A percentile compares a stretch with the other conserved stretches of the same genome.
Conservation (phyloP, 108 stramenopile genomes). For the Cyclotella cryptica region DNA sequence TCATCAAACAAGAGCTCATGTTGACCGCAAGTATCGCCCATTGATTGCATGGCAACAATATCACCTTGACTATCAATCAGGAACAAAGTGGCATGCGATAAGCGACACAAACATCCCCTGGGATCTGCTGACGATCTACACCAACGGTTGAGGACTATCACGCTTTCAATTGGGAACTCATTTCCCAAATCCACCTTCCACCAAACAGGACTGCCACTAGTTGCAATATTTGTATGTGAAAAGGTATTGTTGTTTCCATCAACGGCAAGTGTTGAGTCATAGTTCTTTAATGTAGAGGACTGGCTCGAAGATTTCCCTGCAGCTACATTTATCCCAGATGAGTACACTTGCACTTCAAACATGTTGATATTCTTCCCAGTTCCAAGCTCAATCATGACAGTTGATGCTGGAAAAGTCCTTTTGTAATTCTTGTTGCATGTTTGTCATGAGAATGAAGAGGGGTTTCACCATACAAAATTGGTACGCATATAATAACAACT, state of each 20-base stretch:
- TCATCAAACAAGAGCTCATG: no score
- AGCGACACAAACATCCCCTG: no score
- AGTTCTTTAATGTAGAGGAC: background rate
- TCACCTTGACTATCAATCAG: no score
- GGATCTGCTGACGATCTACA: no score
- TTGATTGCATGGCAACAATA: no score
- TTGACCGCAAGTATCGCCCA: no score
- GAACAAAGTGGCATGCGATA: no score
- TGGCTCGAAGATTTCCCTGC: background rate
- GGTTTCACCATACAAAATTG: no score
- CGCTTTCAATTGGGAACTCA: background rate
- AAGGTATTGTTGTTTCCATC: background rate
- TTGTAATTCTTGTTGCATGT: no score
- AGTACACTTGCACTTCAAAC: background rate
- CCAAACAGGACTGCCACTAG: background rate
- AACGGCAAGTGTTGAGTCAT: background rate
- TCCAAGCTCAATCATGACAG: background rate
- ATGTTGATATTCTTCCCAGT: background rate
- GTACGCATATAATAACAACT: no score
- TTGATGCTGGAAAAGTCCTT: no score
- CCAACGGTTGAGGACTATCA: background rate
- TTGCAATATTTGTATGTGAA: background rate
- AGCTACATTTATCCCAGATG: background rate
- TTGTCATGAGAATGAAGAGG: no score
- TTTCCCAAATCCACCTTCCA: background rate